Evolutionary conservation across 2,329 filamentous ascomycete genomes (phyloP).

Genomic region (Endothia cerciana): DNA sequence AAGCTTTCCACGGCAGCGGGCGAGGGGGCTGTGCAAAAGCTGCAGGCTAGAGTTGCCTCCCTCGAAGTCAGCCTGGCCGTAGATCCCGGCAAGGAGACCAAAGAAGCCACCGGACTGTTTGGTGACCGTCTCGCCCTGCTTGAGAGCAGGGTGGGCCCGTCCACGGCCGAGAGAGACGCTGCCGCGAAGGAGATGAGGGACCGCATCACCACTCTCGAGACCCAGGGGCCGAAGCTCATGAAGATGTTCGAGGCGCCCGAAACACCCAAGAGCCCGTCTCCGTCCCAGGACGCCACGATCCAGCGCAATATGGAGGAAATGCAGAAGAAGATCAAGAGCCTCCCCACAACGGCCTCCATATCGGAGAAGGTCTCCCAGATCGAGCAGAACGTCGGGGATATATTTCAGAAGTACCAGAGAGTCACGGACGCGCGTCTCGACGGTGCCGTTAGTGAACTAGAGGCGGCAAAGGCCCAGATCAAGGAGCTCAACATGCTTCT

Average conservation of each 20-base stretch:
- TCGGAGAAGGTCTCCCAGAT: not conserved
- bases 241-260: not conserved
- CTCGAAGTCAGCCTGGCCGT: slow-evolving; percentile 1
- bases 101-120: not conserved
- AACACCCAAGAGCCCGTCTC: slow-evolving; percentile 7
- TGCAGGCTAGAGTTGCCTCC: slow-evolving; percentile 5
- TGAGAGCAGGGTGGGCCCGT: not conserved
- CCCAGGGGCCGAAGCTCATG: not conserved
- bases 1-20: not conserved
- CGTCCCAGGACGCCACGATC: not conserved
- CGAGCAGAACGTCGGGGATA: not conserved
- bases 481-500: slow-evolving; percentile 2
- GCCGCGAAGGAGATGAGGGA: not conserved
- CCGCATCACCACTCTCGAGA: slow-evolving; percentile 1
- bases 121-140: not conserved
- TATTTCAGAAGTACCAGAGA: not conserved
- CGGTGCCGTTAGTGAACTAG: not conserved
- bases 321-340: slow-evolving; percentile 4
- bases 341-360: not conserved
- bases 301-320: slow-evolving; percentile 8
- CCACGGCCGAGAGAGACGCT: not conserved
- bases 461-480: not conserved
- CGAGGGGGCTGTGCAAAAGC: not conserved
- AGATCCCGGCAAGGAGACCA: not conserved
- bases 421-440: not conserved